Percentiles rank a stretch among this genome's conserved stretches.
Conservation (phyloP, 202 grass and related monocot genomes). For the Zizania palustris region DNA sequence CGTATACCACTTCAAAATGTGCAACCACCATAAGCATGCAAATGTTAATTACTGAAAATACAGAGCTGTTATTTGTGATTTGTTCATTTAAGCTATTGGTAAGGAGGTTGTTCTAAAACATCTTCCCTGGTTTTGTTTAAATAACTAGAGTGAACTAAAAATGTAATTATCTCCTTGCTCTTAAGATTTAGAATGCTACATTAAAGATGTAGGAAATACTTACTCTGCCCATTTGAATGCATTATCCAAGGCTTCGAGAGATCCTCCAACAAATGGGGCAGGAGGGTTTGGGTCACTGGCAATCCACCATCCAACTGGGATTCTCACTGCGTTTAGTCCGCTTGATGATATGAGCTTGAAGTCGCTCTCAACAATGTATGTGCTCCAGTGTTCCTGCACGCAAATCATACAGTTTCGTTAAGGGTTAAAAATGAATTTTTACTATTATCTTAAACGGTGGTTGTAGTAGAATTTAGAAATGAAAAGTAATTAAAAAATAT, state of each 20-base stretch:
- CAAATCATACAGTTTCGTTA: background rate
- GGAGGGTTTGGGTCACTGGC: slow-evolving; percentile 68
- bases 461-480: no score
- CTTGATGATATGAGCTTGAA: slow-evolving; percentile 64
- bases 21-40: background rate
- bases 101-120: background rate
- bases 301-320: slow-evolving; percentile 93
- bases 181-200: no score
- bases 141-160: no score
- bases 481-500: no score
- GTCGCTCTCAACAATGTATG: slow-evolving; percentile 64
- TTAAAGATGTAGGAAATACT: no score
- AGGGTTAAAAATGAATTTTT: no score
- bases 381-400: slow-evolving; percentile 69
- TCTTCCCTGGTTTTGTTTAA: no score
- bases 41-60: background rate
- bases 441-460: no score
- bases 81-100: background rate
- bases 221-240: slow-evolving; percentile 86
- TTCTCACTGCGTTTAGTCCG: slow-evolving; percentile 65
- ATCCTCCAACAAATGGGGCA: slow-evolving; percentile 68
- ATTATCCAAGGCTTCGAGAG: slow-evolving; percentile 63
- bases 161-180: no score
- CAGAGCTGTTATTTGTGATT: no score
- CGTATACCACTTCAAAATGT: background rate